Evolutionary conservation across 768 basidiomycete genomes (phyloP).

Genomic region (Amanita thiersii): DNA sequence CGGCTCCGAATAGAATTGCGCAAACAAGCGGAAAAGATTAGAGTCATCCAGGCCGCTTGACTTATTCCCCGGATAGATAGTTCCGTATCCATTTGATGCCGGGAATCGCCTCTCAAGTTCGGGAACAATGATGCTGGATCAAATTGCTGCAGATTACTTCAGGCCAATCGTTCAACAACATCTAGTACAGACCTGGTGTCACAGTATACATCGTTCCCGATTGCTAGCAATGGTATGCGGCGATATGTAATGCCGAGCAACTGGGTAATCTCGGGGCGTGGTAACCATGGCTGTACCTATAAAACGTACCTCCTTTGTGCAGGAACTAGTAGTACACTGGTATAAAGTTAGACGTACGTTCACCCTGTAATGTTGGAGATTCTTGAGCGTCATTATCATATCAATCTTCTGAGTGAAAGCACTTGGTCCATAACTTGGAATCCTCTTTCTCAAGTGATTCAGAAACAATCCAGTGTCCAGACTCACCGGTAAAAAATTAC

Average conservation of each 20-base stretch:
- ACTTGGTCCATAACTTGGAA: slow-evolving; percentile 38
- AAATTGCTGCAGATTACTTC: slow-evolving; percentile 7
- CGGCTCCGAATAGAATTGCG: slow-evolving; percentile 36
- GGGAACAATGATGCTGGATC: slow-evolving; percentile 34
- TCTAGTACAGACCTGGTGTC: slow-evolving; percentile 32
- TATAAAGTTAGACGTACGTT: slow-evolving; percentile 25
- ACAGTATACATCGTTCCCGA: slow-evolving; percentile 55
- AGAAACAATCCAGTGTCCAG: too few relatives aligned
- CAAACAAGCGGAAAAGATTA: slow-evolving; percentile 38
- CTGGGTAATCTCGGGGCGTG: slow-evolving; percentile 48
- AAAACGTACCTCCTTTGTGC: slow-evolving; percentile 2
- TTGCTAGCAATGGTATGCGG: slow-evolving; percentile 49
- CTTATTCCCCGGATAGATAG: slow-evolving; percentile 38
- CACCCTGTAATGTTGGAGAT: slow-evolving; percentile 38
- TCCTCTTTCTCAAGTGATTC: not conserved
- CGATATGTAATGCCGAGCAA: slow-evolving; percentile 48
- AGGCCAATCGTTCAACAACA: not conserved
- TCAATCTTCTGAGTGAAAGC: slow-evolving; percentile 45
- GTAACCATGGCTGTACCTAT: slow-evolving; percentile 41
- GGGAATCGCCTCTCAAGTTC: slow-evolving; percentile 52
- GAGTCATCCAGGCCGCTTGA: slow-evolving; percentile 31
- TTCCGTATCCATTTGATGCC: slow-evolving; percentile 33
- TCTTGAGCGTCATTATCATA: slow-evolving; percentile 40
- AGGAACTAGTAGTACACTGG: too few relatives aligned
- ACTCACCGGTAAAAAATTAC: slow-evolving; percentile 42